Percentiles rank a stretch among this genome's conserved stretches.
phyloP scores from a whole-genome alignment of 495 filamentous ascomycete species.

The Achaetomiella virescens region DNA sequence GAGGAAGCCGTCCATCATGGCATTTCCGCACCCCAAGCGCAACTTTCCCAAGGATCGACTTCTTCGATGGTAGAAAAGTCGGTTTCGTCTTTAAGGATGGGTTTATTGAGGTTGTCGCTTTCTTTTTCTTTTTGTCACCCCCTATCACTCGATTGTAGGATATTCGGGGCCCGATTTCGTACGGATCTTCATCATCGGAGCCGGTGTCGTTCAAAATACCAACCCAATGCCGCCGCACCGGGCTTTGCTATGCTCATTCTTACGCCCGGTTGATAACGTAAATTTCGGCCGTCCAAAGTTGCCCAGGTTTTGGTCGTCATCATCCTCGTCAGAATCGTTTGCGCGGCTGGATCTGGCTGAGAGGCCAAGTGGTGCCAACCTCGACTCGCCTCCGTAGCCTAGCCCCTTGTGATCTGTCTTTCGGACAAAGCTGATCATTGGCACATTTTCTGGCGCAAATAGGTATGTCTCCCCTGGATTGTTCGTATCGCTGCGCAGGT shows the following conservation, averaged over 20 bases:
- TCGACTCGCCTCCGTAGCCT: slow-evolving; percentile 65
- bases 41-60: slow-evolving; percentile 50
- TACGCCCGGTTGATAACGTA: slow-evolving; percentile 22
- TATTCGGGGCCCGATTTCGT: slow-evolving; percentile 84
- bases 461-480: slow-evolving; percentile 55
- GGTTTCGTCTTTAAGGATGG: slow-evolving; percentile 63
- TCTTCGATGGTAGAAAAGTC: slow-evolving; percentile 69
- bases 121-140: slow-evolving; percentile 80
- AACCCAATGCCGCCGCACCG: slow-evolving; percentile 77
- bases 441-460: slow-evolving; percentile 83
- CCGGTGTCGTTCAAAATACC: slow-evolving; percentile 90
- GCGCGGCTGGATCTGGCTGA: slow-evolving; percentile 8
- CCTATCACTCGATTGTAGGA: slow-evolving; percentile 84
- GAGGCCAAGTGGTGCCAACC: slow-evolving; percentile 34
- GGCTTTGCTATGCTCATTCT: slow-evolving; percentile 44
- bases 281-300: slow-evolving; percentile 31
- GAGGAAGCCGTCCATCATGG: slow-evolving; percentile 78
- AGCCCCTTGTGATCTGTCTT: slow-evolving; percentile 80
- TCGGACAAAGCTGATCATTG: slow-evolving; percentile 65
- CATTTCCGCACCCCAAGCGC: slow-evolving; percentile 64
- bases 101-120: slow-evolving; percentile 48
- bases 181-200: slow-evolving; percentile 96
- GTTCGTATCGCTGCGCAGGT: slow-evolving; percentile 40
- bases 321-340: slow-evolving; percentile 33
- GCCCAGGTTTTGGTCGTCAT: slow-evolving; percentile 46